Evolutionary conservation across 2,329 filamentous ascomycete species (phyloP).

Genomic region (Verticillium dahliae): DNA sequence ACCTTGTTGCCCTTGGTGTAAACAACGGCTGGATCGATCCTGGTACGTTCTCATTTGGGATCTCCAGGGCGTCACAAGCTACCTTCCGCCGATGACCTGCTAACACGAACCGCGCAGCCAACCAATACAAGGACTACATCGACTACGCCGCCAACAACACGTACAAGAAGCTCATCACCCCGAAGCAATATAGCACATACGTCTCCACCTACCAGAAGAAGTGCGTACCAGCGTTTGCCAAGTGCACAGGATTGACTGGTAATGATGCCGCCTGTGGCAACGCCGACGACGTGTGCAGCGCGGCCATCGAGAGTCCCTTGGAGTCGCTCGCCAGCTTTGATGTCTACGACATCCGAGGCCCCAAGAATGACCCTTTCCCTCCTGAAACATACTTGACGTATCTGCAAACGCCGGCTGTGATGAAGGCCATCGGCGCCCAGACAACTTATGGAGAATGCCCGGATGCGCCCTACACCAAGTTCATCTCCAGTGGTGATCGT

Average conservation of each 20-base stretch:
- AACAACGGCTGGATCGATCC: conserved; percentile 19
- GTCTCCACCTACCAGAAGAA: conserved; percentile 13
- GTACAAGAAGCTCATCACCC: conserved; percentile 19
- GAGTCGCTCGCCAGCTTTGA: conserved; percentile 25
- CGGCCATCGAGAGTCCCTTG: conserved; percentile 16
- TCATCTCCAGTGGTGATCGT: conserved; percentile 32
- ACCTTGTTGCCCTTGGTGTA: conserved; percentile 46
- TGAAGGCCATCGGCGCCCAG: conserved; percentile 37
- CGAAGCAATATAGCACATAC: conserved; percentile 4
- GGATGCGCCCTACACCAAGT: conserved; percentile 25
- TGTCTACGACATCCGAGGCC: conserved; percentile 37
- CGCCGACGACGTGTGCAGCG: conserved; percentile 18
- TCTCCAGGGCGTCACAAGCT: too few species aligned
- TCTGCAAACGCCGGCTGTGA: conserved; percentile 26
- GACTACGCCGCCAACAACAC: conserved; percentile 39
- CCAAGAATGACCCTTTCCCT: conserved; percentile 27
- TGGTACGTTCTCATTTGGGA: neutral
- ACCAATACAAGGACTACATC: conserved; percentile 34
- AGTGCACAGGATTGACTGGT: conserved; percentile 13
- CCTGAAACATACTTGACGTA: conserved; percentile 34
- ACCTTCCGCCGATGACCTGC: too few species aligned
- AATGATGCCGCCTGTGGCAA: conserved; percentile 17
- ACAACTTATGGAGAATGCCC: conserved; percentile 33
- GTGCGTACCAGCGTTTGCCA: conserved; percentile 13
- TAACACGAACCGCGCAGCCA: neutral